Base-by-base conservation (phyloP, 208 protist genomes). In the Lotmaria passim region DNA sequence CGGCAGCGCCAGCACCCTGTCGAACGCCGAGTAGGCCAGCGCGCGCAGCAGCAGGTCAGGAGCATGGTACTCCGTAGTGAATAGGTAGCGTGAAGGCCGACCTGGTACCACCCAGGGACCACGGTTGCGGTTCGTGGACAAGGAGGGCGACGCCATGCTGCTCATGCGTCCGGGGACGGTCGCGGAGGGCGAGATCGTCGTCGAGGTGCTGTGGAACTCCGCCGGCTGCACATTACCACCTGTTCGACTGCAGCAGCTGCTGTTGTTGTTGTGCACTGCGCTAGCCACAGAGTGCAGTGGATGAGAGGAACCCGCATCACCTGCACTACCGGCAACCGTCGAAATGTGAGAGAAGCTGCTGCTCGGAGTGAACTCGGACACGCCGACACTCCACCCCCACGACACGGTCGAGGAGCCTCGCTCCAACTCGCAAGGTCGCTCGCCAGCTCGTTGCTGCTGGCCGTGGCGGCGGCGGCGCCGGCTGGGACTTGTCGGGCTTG, bases 41-140 rank as follows among this genome's bases (percentile, higher is more conserved):
- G 69, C 68, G 36, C 79, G 79, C 58, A 78, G 34, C 30, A 68
- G 30, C 50, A 85, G 38, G n/a, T 72, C 48, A 10, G 79, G 79
- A 36, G 64, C 48, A 47, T 31, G 50, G 58, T 66, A 77, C 55
- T 73, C 68, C 6, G 41, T 38, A 8, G 44, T 14, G 17, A 68
- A 26, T 2, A 52, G 24, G 31, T 75, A 73, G 14, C 58, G 73
- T 34, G 62, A 70, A 15, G 73, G 64, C 19, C 73, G 58, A 1
- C 57, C 56, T 4, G 58, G 73, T 33, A 71, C 34, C 43, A 66
- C 58, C 64, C 63, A 78, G 21, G 48, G 17, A 7, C 62, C 46
- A 38, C 60, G 53, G 53, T 26, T 30, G n/a, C 33, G 61, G 12
- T 14, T 59, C 0, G 53, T 47, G 36, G 52, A 39, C 24, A 48